These are phyloP conservation scores for Abelmoschus esculentus DNA, from an alignment of 345 rosid genomes.

Conservation along the genomic window DNA sequence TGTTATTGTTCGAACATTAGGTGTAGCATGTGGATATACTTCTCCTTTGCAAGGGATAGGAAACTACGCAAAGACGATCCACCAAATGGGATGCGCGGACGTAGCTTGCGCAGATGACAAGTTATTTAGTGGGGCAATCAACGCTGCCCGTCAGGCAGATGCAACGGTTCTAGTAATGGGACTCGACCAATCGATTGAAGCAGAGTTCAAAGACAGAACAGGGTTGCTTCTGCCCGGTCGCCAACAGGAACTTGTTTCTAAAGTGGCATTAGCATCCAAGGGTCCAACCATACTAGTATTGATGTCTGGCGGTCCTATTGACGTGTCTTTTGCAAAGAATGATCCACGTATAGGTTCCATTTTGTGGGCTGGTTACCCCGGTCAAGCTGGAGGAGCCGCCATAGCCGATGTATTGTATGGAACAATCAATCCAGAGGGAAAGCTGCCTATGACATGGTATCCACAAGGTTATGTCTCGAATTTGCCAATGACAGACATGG, in stretches of 20 bases:
- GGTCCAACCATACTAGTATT: constrained; percentile 63
- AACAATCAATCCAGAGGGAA: constrained; percentile 71
- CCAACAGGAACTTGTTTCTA: constrained; percentile 63
- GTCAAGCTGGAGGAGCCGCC: constrained; percentile 87
- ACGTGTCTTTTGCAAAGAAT: constrained; percentile 54
- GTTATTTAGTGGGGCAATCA: constrained; percentile 41
- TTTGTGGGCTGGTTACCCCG: constrained; percentile 96
- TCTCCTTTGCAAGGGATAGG: constrained; percentile 62
- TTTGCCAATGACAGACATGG: constrained; percentile 85
- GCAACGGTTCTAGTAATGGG: constrained; percentile 81
- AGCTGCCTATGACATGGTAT: constrained; percentile 89
- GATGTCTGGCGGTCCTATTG: constrained; percentile 86
- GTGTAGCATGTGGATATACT: constrained; percentile 67
- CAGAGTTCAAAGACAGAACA: constrained; percentile 60
- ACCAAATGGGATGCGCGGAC: constrained; percentile 54
- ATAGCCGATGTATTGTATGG: constrained; percentile 77
- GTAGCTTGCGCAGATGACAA: constrained; percentile 52
- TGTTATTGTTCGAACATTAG: constrained; percentile 11
- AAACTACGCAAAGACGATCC: constrained; percentile 41
- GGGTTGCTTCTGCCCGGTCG: constrained; percentile 66
- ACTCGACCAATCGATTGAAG: constrained; percentile 80
- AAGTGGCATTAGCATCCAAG: constrained; percentile 48
- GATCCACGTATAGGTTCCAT: constrained; percentile 45
- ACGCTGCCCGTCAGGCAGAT: constrained; percentile 49
- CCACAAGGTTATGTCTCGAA: constrained; percentile 56